A percentile compares a stretch with the other conserved stretches of the same genome.
phyloP scores from a whole-genome alignment of 495 filamentous ascomycete genomes.

The Thozetella sp. region DNA sequence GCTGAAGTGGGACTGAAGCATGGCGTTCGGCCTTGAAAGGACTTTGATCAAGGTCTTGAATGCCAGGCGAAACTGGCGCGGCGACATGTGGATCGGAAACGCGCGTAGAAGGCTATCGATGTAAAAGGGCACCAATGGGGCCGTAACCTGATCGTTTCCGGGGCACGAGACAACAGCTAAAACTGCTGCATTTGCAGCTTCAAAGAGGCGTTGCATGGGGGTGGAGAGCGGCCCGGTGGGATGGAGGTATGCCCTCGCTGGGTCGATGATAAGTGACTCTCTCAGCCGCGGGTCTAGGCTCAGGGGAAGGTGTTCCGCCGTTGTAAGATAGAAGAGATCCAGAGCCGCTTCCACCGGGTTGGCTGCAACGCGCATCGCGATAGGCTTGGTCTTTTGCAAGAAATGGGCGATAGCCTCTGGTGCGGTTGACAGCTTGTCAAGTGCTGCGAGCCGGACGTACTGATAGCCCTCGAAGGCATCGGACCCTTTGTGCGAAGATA shows the following conservation, averaged over 20 bases:
- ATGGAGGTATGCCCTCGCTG: slow-evolving; percentile 78
- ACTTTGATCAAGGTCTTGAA: slow-evolving; percentile 89
- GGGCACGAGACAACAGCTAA: slow-evolving; percentile 83
- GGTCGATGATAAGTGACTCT: slow-evolving; percentile 73
- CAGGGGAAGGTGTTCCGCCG: slow-evolving; percentile 81
- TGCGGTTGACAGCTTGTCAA: slow-evolving; percentile 82
- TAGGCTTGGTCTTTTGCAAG: slow-evolving; percentile 62
- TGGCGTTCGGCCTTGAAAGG: slow-evolving; percentile 76
- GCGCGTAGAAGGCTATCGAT: slow-evolving; percentile 80
- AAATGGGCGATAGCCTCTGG: slow-evolving; percentile 71
- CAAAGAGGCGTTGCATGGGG: slow-evolving; percentile 72
- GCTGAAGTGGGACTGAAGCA: slow-evolving; percentile 71
- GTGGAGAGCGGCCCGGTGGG: slow-evolving; percentile 35
- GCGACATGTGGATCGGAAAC: slow-evolving; percentile 82
- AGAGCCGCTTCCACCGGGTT: slow-evolving; percentile 78
- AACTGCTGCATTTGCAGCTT: slow-evolving; percentile 86
- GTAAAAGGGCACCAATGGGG: slow-evolving; percentile 81
- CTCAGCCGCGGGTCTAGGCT: slow-evolving; percentile 63
- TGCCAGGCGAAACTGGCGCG: slow-evolving; percentile 89
- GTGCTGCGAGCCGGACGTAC: slow-evolving; percentile 85
- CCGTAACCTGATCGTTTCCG: slow-evolving; percentile 69
- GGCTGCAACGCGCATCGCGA: slow-evolving; percentile 63
- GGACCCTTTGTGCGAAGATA: slow-evolving; percentile 76
- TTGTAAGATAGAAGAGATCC: slow-evolving; percentile 92
- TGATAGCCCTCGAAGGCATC: slow-evolving; percentile 76